phyloP scores from a whole-genome alignment of 345 rosid genomes.

The Gossypium sturtianum region DNA sequence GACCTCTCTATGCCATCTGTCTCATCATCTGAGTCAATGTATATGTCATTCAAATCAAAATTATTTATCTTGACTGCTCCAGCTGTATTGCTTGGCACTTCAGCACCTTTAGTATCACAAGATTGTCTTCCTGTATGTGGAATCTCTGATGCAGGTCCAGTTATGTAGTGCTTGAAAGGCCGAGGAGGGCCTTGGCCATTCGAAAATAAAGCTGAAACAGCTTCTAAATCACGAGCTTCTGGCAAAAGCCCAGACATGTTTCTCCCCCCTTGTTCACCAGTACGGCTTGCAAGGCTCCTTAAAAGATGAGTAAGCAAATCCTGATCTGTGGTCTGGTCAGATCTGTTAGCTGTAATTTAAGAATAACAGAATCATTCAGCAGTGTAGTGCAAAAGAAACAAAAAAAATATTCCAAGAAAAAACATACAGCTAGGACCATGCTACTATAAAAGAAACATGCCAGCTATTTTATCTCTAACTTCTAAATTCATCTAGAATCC shows the following conservation, averaged over 20 bases:
- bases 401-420: not conserved
- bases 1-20: slow-evolving; percentile 75
- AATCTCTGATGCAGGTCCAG: slow-evolving; percentile 31
- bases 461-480: not conserved
- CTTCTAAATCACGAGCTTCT: slow-evolving; percentile 55
- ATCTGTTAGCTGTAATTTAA: slow-evolving; percentile 59
- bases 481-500: not conserved
- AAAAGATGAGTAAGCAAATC: slow-evolving; percentile 79
- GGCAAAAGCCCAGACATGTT: slow-evolving; percentile 58
- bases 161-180: slow-evolving; percentile 34
- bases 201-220: slow-evolving; percentile 38
- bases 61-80: slow-evolving; percentile 61
- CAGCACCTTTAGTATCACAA: slow-evolving; percentile 29
- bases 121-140: slow-evolving; percentile 36
- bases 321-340: slow-evolving; percentile 61
- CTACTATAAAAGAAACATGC: not conserved
- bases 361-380: slow-evolving; percentile 6
- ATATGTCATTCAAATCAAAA: slow-evolving; percentile 88
- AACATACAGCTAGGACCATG: not conserved
- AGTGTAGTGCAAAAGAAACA: not conserved
- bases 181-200: slow-evolving; percentile 43
- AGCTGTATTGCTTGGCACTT: slow-evolving; percentile 37
- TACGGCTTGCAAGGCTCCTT: slow-evolving; percentile 63
- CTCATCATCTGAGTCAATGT: slow-evolving; percentile 81
- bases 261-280: slow-evolving; percentile 56